Base-by-base conservation (phyloP, 768 basidiomycete genomes). In the Stropharia rugosoannulata region DNA sequence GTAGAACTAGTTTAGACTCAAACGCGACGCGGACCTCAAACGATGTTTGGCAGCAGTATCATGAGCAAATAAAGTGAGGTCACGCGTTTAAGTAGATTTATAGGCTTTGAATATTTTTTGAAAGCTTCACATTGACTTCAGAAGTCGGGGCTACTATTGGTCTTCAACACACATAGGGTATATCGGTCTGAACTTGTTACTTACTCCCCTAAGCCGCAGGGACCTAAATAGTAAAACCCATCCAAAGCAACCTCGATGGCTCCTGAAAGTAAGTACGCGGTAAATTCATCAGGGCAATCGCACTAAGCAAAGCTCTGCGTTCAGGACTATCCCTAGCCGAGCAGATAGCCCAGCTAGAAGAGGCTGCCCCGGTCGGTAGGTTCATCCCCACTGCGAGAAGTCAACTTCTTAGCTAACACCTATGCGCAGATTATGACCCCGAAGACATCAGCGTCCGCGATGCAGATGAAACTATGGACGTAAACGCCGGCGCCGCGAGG, bases 311-410 rank as follows among this genome's bases (percentile, higher is more conserved):
- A 44, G 8, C 39, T 39, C n/a, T 15, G 12, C n/a, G 32, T 18
- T 27, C 49, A 79, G 77, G 75, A 16, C 68, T 87, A 36, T 84
- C 88, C 3, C 79, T 91, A 22, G 85, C 84, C 3, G 82, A 95
- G 66, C 93, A 96, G 66, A 83, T 97, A 40, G 88, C 87, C 37
- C 81, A 88, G 65, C 82, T 98, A 22, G 81, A 90, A 45, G 83
- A 90, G 49, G 73, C 85, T 18, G 80, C 85, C 10, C 89, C 89
- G 47, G 71, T 76, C 37, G 90, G 93, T 88, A 64, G 57, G 80
- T 71, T 18, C 46, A 25, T 12, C 36, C 8, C 13, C 52, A 3
- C 51, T 10, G 22, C 22, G 22, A 35, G n/a, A 27, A 22, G 2
- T 15, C 3, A 25, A 39, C 49, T n/a, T 18, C 35, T 51, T 16